Base-by-base conservation (phyloP, 2,329 filamentous ascomycete genomes). In the Sarocladium strictum region DNA sequence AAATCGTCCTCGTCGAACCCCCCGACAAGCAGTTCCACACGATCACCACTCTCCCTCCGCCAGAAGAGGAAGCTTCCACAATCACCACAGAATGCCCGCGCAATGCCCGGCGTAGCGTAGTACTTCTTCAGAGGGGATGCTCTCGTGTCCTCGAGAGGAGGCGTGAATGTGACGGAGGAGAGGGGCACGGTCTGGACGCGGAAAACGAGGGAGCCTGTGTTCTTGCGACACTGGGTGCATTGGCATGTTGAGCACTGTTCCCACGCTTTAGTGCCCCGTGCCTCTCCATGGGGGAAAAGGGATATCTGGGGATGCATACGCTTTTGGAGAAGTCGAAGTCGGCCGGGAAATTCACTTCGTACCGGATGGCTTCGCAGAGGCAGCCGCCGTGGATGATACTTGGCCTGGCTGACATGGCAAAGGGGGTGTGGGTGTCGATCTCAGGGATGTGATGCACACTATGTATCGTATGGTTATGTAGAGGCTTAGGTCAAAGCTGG, bases 151-250 rank as follows among this genome's bases (percentile, higher is more conserved):
- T 12, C 14, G 32, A 53, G 32, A 10, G 50, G 50, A n/a, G 50
- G 50, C 5, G 63, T 63, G 62, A 68, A 77, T 2, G 56, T 60
- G 21, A 79, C 62, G 40, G 67, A 63, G 2, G 57, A 63, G 53
- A 61, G 45, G 3, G 69, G 69, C 0, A 78, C 60, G 4, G 54
- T 61, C 60, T 79, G 72, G 50, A 69, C 64, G 54, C 68, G 64
- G 57, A 72, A 68, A 60, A 79, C 64, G 53, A 81, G 69, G 3
- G 72, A 63, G 53, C 77, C 78, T 7, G 75, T 75, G 56, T 75
- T 71, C 55, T 76, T 76, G 61, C 79, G 77, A 64, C 78, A 81
- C 62, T 80, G 78, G 6, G 74, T 76, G 67, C 79, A 82, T 59
- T 81, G 77, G 62, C 78, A 83, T 6, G 74, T 78, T 45, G 65